Evolutionary conservation across 2,329 filamentous ascomycete species (phyloP).

Genomic region (Nemania sp.): DNA sequence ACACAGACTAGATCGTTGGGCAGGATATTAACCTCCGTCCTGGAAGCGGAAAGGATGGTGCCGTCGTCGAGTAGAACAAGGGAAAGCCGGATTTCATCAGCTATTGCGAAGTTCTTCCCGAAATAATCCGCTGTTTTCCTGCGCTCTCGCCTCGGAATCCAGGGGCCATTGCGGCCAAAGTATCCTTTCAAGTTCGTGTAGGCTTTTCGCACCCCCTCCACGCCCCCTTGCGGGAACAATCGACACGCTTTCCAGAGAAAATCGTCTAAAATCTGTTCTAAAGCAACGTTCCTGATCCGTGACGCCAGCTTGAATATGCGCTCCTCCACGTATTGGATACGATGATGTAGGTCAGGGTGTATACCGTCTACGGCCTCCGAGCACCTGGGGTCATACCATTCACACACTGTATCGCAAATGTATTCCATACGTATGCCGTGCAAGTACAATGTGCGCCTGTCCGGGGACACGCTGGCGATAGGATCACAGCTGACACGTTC

Average conservation of each 20-base stretch:
- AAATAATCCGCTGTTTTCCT: slow-evolving; percentile 2
- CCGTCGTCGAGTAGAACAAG: slow-evolving; percentile 27
- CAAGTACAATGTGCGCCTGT: slow-evolving; percentile 22
- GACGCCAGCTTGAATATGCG: slow-evolving; percentile 22
- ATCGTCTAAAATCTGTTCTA: slow-evolving; percentile 7
- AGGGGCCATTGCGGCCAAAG: background rate
- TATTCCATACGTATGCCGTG: slow-evolving; percentile 21
- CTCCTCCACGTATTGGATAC: slow-evolving; percentile 18
- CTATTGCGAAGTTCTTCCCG: slow-evolving; percentile 11
- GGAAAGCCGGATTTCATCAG: slow-evolving; percentile 3
- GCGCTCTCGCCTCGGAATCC: background rate
- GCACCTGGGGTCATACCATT: background rate
- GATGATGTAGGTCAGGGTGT: slow-evolving; percentile 1
- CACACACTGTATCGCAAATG: slow-evolving; percentile 17
- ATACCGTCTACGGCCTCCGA: background rate
- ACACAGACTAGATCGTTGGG: slow-evolving; percentile 28
- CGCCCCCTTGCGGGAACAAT: background rate
- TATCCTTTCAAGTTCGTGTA: slow-evolving; percentile 9
- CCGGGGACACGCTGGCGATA: slow-evolving; percentile 16
- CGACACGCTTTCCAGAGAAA: background rate
- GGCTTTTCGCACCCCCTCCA: slow-evolving; percentile 1
- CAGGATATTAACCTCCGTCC: slow-evolving; percentile 5
- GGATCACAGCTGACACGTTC: background rate
- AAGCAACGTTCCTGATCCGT: slow-evolving; percentile 2
- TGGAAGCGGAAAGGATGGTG: slow-evolving; percentile 11